Evolutionary conservation across 2,329 filamentous ascomycete species (phyloP), one percentile per base, ranked within the genome.

Genomic region (Fusarium sp.): DNA sequence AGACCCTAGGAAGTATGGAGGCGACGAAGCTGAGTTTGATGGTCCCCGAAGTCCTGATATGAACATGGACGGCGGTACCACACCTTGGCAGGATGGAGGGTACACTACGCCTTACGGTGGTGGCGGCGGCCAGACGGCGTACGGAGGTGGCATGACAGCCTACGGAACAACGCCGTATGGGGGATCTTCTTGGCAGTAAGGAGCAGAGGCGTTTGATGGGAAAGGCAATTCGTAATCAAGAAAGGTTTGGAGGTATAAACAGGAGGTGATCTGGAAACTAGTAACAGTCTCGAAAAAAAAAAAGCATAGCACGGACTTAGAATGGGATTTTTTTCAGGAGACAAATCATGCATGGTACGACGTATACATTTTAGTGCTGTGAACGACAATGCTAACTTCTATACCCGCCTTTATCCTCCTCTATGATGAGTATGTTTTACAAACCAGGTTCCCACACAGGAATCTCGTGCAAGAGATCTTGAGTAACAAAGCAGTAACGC

Each of bases 61-160:
- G 83, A 89, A 87, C 80, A 86, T 91, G 87, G 84, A 90, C 62
- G 89, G 86, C 26, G 86, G 85, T 61, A 86, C 85, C 33, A 86
- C 85, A 26, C 87, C 86, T 33, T 91, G 90, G 84, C 87, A 89
- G 72, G 88, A 89, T 48, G 88, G 90, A 66, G 93, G 92, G 41
- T 93, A 90, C 79, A 91, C 90, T 15, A 94, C 92, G 14, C 91
- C 92, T 1, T 78, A 87, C 54, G 87, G 87, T 20, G 88, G 91
- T 65, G 91, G 61, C 18, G 61, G 49, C 7, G 58, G 90, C 47
- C 92, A 89, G 79, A 91, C 90, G 20, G 92, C 92, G 9, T 91
- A 92, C 4, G 93, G 91, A 76, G 89, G 84, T 28, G 89, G 88
- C 65, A 93, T 78, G 80, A 91, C 90, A 22, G 93, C 92, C 7